A percentile compares a stretch with the other conserved stretches of the same genome.
These are phyloP conservation scores for Elaeagnus macrophylla DNA, from an alignment of 306 rosid species.

Conservation along the genomic window DNA sequence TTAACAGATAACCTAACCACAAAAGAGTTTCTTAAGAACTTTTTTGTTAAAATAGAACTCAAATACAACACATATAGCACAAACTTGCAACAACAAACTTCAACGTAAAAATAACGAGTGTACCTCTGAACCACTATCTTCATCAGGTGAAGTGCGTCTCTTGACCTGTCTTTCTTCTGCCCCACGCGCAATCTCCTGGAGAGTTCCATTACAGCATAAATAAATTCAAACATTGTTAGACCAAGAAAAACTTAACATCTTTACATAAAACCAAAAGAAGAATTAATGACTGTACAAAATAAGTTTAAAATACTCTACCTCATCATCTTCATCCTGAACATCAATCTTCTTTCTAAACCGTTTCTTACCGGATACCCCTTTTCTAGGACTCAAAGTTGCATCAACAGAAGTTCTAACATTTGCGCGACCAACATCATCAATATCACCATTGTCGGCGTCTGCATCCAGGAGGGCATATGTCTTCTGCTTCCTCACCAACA, in stretches of 20 bases:
- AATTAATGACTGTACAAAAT: conserved; percentile 12
- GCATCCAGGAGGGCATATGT: conserved; percentile 66
- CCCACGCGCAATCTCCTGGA: conserved; percentile 46
- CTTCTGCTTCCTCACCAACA: conserved; percentile 63
- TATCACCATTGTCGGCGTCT: conserved; percentile 40
- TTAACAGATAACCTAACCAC: too few relatives aligned
- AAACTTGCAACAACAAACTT: background rate
- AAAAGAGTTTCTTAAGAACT: background rate
- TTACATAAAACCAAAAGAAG: conserved; percentile 13
- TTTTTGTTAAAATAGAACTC: background rate
- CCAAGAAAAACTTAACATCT: conserved; percentile 16
- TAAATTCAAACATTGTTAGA: conserved; percentile 22
- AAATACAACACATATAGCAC: background rate
- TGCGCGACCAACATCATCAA: conserved; percentile 16
- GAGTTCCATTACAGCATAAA: conserved; percentile 30
- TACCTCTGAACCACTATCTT: conserved; percentile 74
- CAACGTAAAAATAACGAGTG: background rate
- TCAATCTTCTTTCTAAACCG: conserved; percentile 69
- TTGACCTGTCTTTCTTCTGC: conserved; percentile 51
- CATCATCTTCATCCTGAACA: conserved; percentile 56
- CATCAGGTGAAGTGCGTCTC: conserved; percentile 48
- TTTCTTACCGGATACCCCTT: conserved; percentile 34
- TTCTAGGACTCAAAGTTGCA: conserved; percentile 30
- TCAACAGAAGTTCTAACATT: conserved; percentile 24
- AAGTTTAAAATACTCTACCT: conserved; percentile 37